phyloP scores from a whole-genome alignment of 2,329 filamentous ascomycete species.

The Colletotrichum sp. region DNA sequence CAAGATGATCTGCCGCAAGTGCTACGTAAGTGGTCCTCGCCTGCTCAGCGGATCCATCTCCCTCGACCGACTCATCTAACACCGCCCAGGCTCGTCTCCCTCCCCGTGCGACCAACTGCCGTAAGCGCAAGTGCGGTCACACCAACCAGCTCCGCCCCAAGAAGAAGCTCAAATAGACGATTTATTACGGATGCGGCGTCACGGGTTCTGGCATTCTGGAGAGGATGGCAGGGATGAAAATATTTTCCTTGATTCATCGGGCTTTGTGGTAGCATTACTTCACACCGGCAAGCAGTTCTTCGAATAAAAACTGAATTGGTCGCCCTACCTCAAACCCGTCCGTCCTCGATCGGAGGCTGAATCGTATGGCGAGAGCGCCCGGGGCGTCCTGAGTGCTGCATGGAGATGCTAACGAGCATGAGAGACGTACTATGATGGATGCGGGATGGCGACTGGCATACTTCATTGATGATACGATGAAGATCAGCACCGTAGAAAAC shows the following conservation, averaged over 20 bases:
- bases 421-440: conserved; percentile 22
- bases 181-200: conserved; percentile 49
- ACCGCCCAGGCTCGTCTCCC: conserved; percentile 76
- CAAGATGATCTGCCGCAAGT: conserved; percentile 99
- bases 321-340: conserved; percentile 11
- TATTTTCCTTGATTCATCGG: conserved; percentile 35
- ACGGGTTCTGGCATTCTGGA: conserved; percentile 34
- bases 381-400: conserved; percentile 21
- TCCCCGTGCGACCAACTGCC: conserved; percentile 99
- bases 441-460: conserved; percentile 6
- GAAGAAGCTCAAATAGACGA: conserved; percentile 95
- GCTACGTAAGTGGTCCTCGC: conserved; percentile 76
- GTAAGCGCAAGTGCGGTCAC: conserved; percentile 99
- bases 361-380: conserved; percentile 14
- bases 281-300: conserved; percentile 19
- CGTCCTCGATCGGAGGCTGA: background rate
- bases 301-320: conserved; percentile 23
- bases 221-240: conserved; percentile 27
- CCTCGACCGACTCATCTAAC: background rate
- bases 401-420: conserved; percentile 13
- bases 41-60: background rate
- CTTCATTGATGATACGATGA: conserved; percentile 4
- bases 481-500: conserved; percentile 23
- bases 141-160: conserved; percentile 99
- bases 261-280: conserved; percentile 45